Base-by-base conservation (phyloP, 225 moss, liverwort and hornwort species). In the Bryoerythrophyllum caledonicum region DNA sequence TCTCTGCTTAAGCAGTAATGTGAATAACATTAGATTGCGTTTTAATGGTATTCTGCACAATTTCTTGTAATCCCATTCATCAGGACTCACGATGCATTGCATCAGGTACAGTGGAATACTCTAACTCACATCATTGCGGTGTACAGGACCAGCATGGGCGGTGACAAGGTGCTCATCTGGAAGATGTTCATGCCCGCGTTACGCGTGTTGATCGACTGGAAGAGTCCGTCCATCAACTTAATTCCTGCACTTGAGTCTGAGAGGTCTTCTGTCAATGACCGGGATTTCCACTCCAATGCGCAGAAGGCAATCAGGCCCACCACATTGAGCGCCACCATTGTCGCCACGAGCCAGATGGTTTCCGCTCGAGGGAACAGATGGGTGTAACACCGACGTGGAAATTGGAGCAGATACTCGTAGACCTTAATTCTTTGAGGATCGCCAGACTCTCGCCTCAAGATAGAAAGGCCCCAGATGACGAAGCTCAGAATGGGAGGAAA, bases 301-400 rank as follows among this genome's bases (percentile, higher is more conserved):
- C 83, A 87, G 27, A 91, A 85, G 10, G 83, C 82, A 62, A 89
- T 55, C 35, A 89, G 16, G 60, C 74, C 85, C 51, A 95, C 44
- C 1, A 68, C 70, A 38, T 90, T 90, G 67, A 90, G 81, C 21
- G 51, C 72, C 63, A 91, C 14, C 53, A 83, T 86, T 7, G 78
- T 76, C 25, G 64, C 81, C 30, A 91, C 78, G 21, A 95, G 78
- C 88, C 90, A 95, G 5, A 83, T 41, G 8, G 87, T 93, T 19
- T 93, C 87, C 67, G 68, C n/a, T 38, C 38, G 79, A 13, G 90
- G 88, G 59, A 93, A 91, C 70, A 95, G 67, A 73, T 87, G 85
- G 0, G 86, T 83, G 65, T 81, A 87, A 63, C 84, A 88, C 37
- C 88, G 78, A 10, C 90, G 74, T 9, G 95, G 93, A 67, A 88